Evolutionary conservation across 2,329 filamentous ascomycete species (phyloP).

Genomic region (Penicillium sclerotigenum): DNA sequence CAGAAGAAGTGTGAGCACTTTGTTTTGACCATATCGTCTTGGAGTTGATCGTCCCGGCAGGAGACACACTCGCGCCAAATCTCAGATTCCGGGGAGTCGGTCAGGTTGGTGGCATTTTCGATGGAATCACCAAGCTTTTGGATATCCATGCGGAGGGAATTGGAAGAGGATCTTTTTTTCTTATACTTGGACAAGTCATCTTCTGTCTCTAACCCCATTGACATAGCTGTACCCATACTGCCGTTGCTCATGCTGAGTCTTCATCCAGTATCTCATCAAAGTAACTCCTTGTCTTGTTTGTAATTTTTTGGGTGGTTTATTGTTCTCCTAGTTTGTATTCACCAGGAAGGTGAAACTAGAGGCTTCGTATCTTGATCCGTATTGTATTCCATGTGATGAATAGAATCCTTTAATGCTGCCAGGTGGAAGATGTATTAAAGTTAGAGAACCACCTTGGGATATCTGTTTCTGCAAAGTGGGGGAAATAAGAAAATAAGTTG

Average conservation of each 20-base stretch:
- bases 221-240: neutral
- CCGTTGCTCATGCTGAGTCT: neutral
- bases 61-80: neutral
- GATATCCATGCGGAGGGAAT: neutral
- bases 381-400: neutral
- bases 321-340: neutral
- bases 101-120: neutral
- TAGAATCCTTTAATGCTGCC: neutral
- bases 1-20: conserved; percentile 3
- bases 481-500: neutral
- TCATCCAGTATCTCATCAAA: too few relatives aligned
- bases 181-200: neutral
- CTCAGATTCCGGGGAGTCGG: neutral
- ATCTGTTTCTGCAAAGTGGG: neutral
- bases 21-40: neutral
- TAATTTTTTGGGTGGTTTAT: neutral
- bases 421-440: neutral
- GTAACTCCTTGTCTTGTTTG: neutral
- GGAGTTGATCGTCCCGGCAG: neutral
- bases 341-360: neutral
- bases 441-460: neutral
- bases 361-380: neutral
- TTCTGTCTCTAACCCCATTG: neutral
- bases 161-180: neutral
- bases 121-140: neutral